Percentiles rank a stretch among this genome's conserved stretches.
These are phyloP conservation scores for Yarrowia galli DNA, from an alignment of 1,139 yeast genomes.

Conservation along the genomic window DNA sequence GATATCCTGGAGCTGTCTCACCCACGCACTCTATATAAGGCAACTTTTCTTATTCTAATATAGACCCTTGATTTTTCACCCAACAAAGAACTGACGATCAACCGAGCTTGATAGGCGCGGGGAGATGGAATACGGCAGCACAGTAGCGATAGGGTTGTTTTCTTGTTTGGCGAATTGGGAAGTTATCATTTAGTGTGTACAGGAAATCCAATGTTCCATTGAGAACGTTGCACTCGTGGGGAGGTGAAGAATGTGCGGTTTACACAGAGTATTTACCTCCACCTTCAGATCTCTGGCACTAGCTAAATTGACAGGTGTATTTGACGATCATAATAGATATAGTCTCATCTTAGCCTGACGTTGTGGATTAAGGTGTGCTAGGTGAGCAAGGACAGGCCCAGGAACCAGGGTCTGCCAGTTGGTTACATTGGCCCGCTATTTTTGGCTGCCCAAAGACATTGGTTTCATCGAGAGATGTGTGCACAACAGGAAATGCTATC, in stretches of 20 bases:
- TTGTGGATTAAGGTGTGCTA: slow-evolving; percentile 4
- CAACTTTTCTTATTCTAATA: slow-evolving; percentile 1
- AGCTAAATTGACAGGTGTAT: no score
- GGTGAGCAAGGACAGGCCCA: neutral
- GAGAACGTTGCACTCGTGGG: neutral
- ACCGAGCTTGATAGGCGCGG: slow-evolving; percentile 18
- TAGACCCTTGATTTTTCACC: slow-evolving; percentile 22
- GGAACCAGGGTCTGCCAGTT: neutral
- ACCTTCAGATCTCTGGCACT: neutral
- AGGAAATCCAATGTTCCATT: no score
- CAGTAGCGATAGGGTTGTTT: slow-evolving; percentile 7
- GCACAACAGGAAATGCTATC: no score
- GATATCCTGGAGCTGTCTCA: slow-evolving; percentile 1
- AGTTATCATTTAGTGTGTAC: neutral
- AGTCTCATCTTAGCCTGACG: neutral
- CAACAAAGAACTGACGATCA: slow-evolving; percentile 20
- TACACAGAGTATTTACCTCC: no score
- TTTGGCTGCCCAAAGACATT: no score
- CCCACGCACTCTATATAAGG: slow-evolving; percentile 27
- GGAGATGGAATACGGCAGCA: slow-evolving; percentile 11
- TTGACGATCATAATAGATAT: no score
- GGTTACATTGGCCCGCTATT: slow-evolving; percentile 9
- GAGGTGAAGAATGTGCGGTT: neutral
- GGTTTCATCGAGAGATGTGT: no score
- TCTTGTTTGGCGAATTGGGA: neutral